Evolutionary conservation across 148 eudicot genomes (phyloP).

Genomic region (Chenopodium album): DNA sequence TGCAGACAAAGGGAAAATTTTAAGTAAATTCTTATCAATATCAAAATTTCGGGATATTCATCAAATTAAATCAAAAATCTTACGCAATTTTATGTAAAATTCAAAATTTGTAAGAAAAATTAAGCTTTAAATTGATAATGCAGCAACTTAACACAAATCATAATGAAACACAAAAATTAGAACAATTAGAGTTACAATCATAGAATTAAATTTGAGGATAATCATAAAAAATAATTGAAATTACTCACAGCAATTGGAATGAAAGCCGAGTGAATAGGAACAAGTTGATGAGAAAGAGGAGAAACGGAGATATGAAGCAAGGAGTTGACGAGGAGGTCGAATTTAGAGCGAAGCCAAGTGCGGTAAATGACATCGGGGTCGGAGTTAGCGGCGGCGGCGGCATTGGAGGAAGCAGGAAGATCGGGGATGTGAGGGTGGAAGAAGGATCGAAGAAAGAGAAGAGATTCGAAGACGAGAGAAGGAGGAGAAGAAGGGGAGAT

Average conservation of each 20-base stretch:
- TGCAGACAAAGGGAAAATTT: no score
- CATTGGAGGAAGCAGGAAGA: slow-evolving; percentile 44
- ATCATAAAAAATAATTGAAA: no score
- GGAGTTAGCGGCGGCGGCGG: slow-evolving; percentile 3
- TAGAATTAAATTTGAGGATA: neutral
- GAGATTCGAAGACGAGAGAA: slow-evolving; percentile 54
- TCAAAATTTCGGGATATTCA: neutral
- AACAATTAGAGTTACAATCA: no score
- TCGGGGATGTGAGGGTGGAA: slow-evolving; percentile 52
- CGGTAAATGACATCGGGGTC: slow-evolving; percentile 68
- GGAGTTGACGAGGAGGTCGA: slow-evolving; percentile 49
- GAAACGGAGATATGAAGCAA: slow-evolving; percentile 47
- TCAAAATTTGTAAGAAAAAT: neutral
- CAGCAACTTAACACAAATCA: neutral
- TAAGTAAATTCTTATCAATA: no score
- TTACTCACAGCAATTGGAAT: neutral
- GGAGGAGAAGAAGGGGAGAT: slow-evolving; percentile 55
- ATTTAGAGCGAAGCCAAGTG: slow-evolving; percentile 79
- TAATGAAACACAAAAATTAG: neutral
- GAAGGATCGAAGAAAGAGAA: slow-evolving; percentile 81
- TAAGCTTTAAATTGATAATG: neutral
- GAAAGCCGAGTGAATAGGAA: slow-evolving; percentile 27
- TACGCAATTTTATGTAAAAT: no score
- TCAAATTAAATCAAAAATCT: neutral
- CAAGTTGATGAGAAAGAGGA: slow-evolving; percentile 41